Evolutionary conservation across 768 basidiomycete genomes (phyloP), one percentile per base, ranked within the genome.

Genomic region (Leccinum obscurum): DNA sequence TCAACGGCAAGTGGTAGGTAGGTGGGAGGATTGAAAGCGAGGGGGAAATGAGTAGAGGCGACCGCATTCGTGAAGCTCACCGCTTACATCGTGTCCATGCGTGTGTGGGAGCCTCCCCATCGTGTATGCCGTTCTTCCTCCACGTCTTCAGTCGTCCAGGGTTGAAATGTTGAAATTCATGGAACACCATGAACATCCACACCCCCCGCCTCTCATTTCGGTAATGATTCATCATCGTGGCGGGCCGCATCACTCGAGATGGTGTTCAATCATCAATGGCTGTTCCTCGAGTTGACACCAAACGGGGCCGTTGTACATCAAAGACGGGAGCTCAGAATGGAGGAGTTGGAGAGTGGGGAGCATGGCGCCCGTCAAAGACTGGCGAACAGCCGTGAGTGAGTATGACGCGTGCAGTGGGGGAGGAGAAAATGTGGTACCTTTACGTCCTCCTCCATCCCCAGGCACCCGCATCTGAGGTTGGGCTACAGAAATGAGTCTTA

Each of bases 301-400:
- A 46, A 76, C 79, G 8, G 89, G 90, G 6, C 89, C 89, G 20
- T 72, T 86, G 61, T 92, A 85, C 69, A 86, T 68, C 88, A 92
- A 74, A 90, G 89, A 6, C 79, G 91, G 70, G 91, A 92, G 67
- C 78, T 92, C 0, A 89, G 84, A 0, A 74, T 88, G 70, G 83
- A 79, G 70, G 87, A 87, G 58, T 83, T 87, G 77, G 52, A 66
- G 72, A 15, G 92, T 89, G 89, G 83, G 81, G 1, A 77, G 90
- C 56, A 80, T 87, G 44, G 85, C 85, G 37, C 77, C 84, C 84
- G 37, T 77, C 84, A 4, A 77, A 80, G 62, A 87, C 86, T 65
- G 85, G 81, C 64, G 88, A 82, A 78, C 75, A 79, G 3, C 67
- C 77, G 87, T 85, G 54, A 26, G 49, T 50, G 11, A 41, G 81